These are phyloP conservation scores for Penicillium robsamsonii DNA, from an alignment of 495 filamentous ascomycete species.

Conservation along the genomic window DNA sequence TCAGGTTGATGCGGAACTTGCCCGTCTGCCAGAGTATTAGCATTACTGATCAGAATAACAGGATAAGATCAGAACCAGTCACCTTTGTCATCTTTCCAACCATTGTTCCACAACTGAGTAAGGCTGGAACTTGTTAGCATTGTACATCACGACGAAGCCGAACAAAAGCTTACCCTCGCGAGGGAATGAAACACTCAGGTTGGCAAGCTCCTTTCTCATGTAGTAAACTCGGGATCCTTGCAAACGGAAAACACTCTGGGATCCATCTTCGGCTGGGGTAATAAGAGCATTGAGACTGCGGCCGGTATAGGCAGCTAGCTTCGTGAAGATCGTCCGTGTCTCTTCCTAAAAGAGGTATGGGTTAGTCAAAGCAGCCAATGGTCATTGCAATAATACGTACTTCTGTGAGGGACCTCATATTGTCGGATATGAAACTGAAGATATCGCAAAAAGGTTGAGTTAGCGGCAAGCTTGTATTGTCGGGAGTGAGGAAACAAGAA, in stretches of 20 bases:
- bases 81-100: slow-evolving; percentile 50
- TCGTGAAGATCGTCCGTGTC: slow-evolving; percentile 53
- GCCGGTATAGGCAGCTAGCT: slow-evolving; percentile 83
- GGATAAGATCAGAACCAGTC: neutral
- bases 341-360: neutral
- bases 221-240: slow-evolving; percentile 82
- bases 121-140: too few species aligned
- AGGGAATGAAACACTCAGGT: slow-evolving; percentile 80
- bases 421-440: slow-evolving; percentile 1
- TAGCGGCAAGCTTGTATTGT: neutral
- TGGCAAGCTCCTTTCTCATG: slow-evolving; percentile 79
- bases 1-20: slow-evolving; percentile 59
- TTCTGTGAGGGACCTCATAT: slow-evolving; percentile 11
- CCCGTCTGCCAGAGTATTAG: slow-evolving; percentile 70
- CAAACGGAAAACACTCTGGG: slow-evolving; percentile 81
- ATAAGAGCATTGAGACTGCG: slow-evolving; percentile 5
- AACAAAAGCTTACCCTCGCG: slow-evolving; percentile 43
- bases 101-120: slow-evolving; percentile 78
- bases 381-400: neutral
- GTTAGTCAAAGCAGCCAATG: neutral
- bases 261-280: slow-evolving; percentile 58
- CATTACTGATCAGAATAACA: neutral
- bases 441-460: neutral
- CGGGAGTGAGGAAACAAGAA: neutral
- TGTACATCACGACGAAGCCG: too few species aligned